Conservation (phyloP, 2,329 filamentous ascomycete species). For the Chaetomium globosum region DNA sequence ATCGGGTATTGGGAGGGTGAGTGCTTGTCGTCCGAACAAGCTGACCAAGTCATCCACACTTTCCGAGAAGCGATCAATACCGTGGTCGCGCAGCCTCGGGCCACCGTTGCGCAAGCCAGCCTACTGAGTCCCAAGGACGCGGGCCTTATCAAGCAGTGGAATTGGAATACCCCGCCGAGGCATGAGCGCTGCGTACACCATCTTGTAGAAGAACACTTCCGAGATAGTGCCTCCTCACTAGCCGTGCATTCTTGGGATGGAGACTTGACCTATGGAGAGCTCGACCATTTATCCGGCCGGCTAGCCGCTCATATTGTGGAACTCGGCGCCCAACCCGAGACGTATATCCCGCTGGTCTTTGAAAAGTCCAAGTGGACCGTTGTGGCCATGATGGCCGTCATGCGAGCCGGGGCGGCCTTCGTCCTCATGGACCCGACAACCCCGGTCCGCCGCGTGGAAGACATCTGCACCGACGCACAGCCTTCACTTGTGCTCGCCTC, state of each 20-base stretch:
- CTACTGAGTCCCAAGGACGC: conserved; percentile 6
- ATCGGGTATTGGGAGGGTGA: conserved; percentile 8
- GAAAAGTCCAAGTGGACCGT: conserved; percentile 8
- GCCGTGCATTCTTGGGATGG: conserved; percentile 5
- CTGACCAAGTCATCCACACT: conserved; percentile 1
- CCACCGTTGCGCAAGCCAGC: conserved; percentile 7
- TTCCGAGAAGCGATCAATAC: conserved; percentile 9
- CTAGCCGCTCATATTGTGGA: conserved; percentile 1
- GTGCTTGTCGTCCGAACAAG: conserved; percentile 8
- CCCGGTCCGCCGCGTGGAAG: conserved; percentile 4
- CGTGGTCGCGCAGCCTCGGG: not conserved
- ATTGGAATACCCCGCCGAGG: conserved; percentile 5
- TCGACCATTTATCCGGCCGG: not conserved
- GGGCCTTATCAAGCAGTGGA: conserved; percentile 5
- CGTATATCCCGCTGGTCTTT: conserved; percentile 8
- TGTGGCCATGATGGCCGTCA: conserved; percentile 9
- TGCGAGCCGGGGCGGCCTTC: conserved; percentile 6
- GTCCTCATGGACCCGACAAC: conserved; percentile 7
- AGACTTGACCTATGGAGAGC: conserved; percentile 3
- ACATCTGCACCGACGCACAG: conserved; percentile 8
- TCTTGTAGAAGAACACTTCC: conserved; percentile 7
- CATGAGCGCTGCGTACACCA: conserved; percentile 8
- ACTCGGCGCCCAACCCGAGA: conserved; percentile 3
- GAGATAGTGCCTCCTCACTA: not conserved
- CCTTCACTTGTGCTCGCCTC: conserved; percentile 4